Evolutionary conservation across 805 yeast species (phyloP), one percentile per base, ranked within the genome.

Genomic region (Kluyveromyces aestuarii): DNA sequence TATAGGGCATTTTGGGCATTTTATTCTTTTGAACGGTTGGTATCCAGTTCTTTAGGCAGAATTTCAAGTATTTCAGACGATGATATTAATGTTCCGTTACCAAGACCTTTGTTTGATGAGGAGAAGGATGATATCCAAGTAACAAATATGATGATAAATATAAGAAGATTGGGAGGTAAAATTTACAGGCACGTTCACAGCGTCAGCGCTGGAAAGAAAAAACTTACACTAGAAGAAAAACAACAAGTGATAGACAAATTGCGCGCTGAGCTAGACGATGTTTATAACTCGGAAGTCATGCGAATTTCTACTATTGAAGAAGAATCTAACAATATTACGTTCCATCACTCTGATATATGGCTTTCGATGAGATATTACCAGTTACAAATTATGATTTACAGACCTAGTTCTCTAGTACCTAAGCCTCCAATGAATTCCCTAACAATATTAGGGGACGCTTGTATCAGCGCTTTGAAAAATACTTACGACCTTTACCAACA

Each of bases 331-430:
- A 44, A 45, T 17, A 62, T 66, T 6, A 64, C 70, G 0, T 66
- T 64, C 50, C 69, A 66, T 49, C 60, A 60, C 46, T 64, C 69
- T 2, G 67, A 64, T 47, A 56, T 59, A 40, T 66, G 69, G 69
- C 52, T 66, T 16, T 59, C 67, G 11, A 66, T 66, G 55, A 63
- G 77, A 45, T 75, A 77, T 51, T 72, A 76, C 41, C 75, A 75
- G 47, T 56, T 74, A 30, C 68, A 75, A 42, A 71, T 73, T 44
- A 54, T 73, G 49, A 55, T 77, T 6, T 77, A 75, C 52, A 67
- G 78, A 46, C 81, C 81, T 6, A 75, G 79, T 4, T 71, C 71
- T 39, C 58, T 77, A 41, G 67, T 71, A 9, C 79, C 81, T 4
- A 62, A 63, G 9, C 77, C 80, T 2, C 60, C 73, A 0, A 53